Percentiles rank a stretch among this genome's conserved stretches.
Conservation (phyloP, 2,329 filamentous ascomycete genomes). For the Epichloe gansuensis region DNA sequence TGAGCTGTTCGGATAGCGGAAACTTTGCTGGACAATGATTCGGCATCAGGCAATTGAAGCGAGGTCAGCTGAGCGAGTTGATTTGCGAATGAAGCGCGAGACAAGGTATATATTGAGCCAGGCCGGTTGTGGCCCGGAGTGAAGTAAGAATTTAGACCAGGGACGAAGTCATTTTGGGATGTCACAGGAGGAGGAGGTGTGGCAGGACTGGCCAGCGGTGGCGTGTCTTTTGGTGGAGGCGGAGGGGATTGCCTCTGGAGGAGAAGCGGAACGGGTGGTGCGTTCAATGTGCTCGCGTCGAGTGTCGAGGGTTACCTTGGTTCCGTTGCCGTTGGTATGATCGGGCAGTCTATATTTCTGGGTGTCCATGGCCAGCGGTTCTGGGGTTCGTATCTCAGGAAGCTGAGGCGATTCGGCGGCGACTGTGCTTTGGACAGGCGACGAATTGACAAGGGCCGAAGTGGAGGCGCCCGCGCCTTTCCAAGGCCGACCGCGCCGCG, state of each 20-base stretch:
- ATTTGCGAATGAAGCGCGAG: slow-evolving; percentile 81
- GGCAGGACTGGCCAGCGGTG: slow-evolving; percentile 16
- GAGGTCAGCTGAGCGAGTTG: slow-evolving; percentile 88
- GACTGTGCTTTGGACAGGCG: slow-evolving; percentile 12
- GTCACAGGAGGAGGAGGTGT: slow-evolving; percentile 16
- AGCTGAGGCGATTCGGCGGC: slow-evolving; percentile 25
- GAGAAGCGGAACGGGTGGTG: slow-evolving; percentile 27
- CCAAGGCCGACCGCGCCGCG: slow-evolving; percentile 60
- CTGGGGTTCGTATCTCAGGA: slow-evolving; percentile 38
- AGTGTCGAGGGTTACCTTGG: slow-evolving; percentile 47
- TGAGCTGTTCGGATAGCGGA: slow-evolving; percentile 74
- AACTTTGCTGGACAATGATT: slow-evolving; percentile 71
- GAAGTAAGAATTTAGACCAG: slow-evolving; percentile 50
- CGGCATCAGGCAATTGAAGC: slow-evolving; percentile 76
- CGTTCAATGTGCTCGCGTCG: slow-evolving; percentile 46
- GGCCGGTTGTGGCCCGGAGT: slow-evolving; percentile 55
- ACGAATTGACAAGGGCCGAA: slow-evolving; percentile 17
- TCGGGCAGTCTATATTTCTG: slow-evolving; percentile 66
- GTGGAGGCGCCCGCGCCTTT: slow-evolving; percentile 43
- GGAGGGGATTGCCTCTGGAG: slow-evolving; percentile 24
- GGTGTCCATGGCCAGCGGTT: slow-evolving; percentile 53
- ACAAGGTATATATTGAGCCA: slow-evolving; percentile 88
- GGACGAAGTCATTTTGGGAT: slow-evolving; percentile 30
- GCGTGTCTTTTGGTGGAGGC: slow-evolving; percentile 29
- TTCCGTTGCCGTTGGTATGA: slow-evolving; percentile 54